phyloP scores from a whole-genome alignment of 495 filamentous ascomycete genomes.

The Aspergillus taichungensis region DNA sequence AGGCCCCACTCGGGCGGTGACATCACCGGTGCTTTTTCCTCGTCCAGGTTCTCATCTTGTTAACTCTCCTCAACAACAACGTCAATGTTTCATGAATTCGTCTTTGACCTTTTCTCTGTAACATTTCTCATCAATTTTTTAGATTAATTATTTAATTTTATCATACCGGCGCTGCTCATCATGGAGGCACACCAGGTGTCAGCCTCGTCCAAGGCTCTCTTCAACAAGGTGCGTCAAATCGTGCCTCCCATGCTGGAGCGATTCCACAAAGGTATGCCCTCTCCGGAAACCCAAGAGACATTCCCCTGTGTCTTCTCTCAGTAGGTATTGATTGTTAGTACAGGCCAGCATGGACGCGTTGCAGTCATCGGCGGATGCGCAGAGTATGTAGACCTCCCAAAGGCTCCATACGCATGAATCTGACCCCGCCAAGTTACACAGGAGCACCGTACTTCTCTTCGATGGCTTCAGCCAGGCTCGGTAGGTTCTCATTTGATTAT shows the following conservation, averaged over 20 bases:
- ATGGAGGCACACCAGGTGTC: slow-evolving; percentile 45
- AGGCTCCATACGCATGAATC: not conserved
- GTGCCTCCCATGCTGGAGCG: slow-evolving; percentile 90
- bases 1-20: slow-evolving; percentile 34
- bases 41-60: slow-evolving; percentile 7
- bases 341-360: slow-evolving; percentile 85
- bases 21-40: slow-evolving; percentile 27
- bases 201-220: slow-evolving; percentile 57
- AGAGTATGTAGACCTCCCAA: slow-evolving; percentile 43
- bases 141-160: not conserved
- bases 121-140: not conserved
- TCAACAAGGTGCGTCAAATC: slow-evolving; percentile 78
- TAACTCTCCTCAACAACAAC: not conserved
- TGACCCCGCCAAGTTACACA: slow-evolving; percentile 57
- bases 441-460: slow-evolving; percentile 97
- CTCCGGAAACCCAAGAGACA: too few relatives aligned
- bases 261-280: slow-evolving; percentile 80
- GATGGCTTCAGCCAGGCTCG: slow-evolving; percentile 83
- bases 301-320: too few relatives aligned
- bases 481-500: slow-evolving; percentile 18
- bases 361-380: slow-evolving; percentile 92
- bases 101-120: not conserved
- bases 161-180: not conserved
- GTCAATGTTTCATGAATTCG: not conserved
- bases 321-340: slow-evolving; percentile 3